These are phyloP conservation scores for Davidsoniella eucalypti DNA, from an alignment of 2,329 filamentous ascomycete species.

Conservation along the genomic window DNA sequence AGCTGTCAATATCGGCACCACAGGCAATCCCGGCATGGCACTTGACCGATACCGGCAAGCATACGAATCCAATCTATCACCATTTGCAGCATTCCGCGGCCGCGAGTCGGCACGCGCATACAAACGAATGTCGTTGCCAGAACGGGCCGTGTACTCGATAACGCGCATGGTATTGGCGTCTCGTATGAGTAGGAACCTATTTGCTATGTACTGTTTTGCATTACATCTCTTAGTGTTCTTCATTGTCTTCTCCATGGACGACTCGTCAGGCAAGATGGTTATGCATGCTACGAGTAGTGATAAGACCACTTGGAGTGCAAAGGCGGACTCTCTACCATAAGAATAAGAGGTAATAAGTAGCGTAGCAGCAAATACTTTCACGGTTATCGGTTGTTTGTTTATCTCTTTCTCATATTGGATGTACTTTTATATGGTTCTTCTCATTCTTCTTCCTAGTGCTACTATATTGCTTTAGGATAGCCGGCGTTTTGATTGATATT, in stretches of 20 bases:
- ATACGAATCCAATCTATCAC: conserved; percentile 90
- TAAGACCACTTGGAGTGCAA: conserved; percentile 5
- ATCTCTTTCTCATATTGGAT: conserved; percentile 1
- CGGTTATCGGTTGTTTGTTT: conserved; percentile 1
- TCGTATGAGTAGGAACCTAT: conserved; percentile 78
- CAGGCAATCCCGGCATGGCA: conserved; percentile 43
- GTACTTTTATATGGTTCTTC: conserved; percentile 1
- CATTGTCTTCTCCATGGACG: conserved; percentile 46
- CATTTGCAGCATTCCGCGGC: conserved; percentile 90
- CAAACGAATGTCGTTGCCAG: conserved; percentile 81
- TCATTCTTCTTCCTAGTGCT: background rate
- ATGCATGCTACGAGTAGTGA: conserved; percentile 29
- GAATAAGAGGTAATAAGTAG: background rate
- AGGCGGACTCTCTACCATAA: conserved; percentile 9
- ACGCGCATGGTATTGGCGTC: conserved; percentile 84
- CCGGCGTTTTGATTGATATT: conserved; percentile 2
- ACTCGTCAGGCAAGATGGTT: conserved; percentile 39
- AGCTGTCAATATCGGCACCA: conserved; percentile 43
- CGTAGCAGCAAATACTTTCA: background rate
- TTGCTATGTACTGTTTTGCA: conserved; percentile 78
- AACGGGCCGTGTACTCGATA: conserved; percentile 77
- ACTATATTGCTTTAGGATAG: background rate
- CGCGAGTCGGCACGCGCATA: conserved; percentile 81
- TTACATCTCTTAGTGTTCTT: conserved; percentile 78
- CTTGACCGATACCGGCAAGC: conserved; percentile 78